A percentile compares a stretch with the other conserved stretches of the same genome.
Evolutionary conservation across 805 yeast genomes (phyloP).

Genomic region (Nakazawaea laoshanensis): DNA sequence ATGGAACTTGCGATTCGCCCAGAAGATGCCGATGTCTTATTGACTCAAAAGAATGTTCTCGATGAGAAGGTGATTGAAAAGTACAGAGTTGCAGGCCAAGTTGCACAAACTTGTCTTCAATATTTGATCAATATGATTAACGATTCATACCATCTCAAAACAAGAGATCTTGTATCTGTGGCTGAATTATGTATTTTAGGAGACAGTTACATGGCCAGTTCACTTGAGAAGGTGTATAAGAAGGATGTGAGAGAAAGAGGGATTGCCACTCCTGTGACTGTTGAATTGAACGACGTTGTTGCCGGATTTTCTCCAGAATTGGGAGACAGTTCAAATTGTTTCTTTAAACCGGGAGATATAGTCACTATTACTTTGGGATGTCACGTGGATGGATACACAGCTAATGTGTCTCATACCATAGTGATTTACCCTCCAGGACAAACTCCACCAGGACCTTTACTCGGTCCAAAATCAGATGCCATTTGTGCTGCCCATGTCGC

Average conservation of each 20-base stretch:
- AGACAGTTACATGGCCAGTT: slow-evolving; percentile 61
- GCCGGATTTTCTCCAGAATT: slow-evolving; percentile 83
- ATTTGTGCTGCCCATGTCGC: slow-evolving; percentile 86
- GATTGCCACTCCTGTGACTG: slow-evolving; percentile 83
- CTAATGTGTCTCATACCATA: slow-evolving; percentile 77
- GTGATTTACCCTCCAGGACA: slow-evolving; percentile 70
- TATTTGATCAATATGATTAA: slow-evolving; percentile 62
- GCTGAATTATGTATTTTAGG: slow-evolving; percentile 77
- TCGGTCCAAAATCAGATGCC: slow-evolving; percentile 85
- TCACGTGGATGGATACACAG: slow-evolving; percentile 93
- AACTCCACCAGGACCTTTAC: slow-evolving; percentile 67
- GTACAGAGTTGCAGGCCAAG: slow-evolving; percentile 84
- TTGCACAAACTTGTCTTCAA: slow-evolving; percentile 72
- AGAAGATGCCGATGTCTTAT: slow-evolving; percentile 63
- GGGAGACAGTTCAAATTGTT: slow-evolving; percentile 42
- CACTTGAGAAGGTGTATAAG: slow-evolving; percentile 53
- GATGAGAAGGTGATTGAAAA: slow-evolving; percentile 59
- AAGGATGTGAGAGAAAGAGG: slow-evolving; percentile 76
- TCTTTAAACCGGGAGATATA: slow-evolving; percentile 69
- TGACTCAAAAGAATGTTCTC: slow-evolving; percentile 66
- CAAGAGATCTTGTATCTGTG: slow-evolving; percentile 37
- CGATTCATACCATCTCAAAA: slow-evolving; percentile 58
- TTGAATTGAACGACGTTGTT: slow-evolving; percentile 75
- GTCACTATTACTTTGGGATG: slow-evolving; percentile 82
- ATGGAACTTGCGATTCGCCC: slow-evolving; percentile 75